A percentile compares a stretch with the other conserved stretches of the same genome.
phyloP scores from a whole-genome alignment of 176 grass and related monocot species.

The Miscanthus lutarioriparius region DNA sequence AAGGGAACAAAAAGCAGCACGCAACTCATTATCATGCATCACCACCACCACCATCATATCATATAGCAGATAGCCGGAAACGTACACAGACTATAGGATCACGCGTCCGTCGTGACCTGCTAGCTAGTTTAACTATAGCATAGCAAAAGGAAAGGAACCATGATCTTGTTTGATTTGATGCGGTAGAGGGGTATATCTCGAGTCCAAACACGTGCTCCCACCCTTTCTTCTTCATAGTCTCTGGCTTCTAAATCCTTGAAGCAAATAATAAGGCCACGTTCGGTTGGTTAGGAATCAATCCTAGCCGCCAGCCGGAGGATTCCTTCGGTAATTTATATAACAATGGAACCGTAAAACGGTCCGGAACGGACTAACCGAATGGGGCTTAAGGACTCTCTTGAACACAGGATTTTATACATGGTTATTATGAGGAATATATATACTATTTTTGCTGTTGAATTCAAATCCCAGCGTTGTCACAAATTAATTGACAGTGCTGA shows the following conservation, averaged over 20 bases:
- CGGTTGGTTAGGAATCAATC: too few species aligned
- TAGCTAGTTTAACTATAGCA: neutral
- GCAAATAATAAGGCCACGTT: neutral
- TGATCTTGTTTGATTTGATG: neutral
- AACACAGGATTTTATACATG: too few species aligned
- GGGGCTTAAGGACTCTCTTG: too few species aligned
- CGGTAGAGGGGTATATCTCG: neutral
- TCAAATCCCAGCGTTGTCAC: neutral
- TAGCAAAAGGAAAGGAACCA: neutral
- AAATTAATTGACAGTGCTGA: neutral
- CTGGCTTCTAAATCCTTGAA: neutral
- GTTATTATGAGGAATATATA: too few species aligned
- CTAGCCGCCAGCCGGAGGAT: too few species aligned
- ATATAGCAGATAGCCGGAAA: neutral
- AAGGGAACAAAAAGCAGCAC: neutral
- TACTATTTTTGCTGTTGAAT: neutral
- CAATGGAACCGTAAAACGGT: too few species aligned
- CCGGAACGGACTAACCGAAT: too few species aligned
- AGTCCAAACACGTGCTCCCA: neutral
- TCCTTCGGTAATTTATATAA: too few species aligned
- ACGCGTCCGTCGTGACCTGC: neutral
- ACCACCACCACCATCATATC: neutral
- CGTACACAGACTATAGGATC: constrained; percentile 2
- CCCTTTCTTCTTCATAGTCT: neutral
- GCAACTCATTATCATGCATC: constrained; percentile 2